A percentile compares a stretch with the other conserved stretches of the same genome.
phyloP scores from a whole-genome alignment of 108 stramenopile species.

The Skeletonema marinoi region DNA sequence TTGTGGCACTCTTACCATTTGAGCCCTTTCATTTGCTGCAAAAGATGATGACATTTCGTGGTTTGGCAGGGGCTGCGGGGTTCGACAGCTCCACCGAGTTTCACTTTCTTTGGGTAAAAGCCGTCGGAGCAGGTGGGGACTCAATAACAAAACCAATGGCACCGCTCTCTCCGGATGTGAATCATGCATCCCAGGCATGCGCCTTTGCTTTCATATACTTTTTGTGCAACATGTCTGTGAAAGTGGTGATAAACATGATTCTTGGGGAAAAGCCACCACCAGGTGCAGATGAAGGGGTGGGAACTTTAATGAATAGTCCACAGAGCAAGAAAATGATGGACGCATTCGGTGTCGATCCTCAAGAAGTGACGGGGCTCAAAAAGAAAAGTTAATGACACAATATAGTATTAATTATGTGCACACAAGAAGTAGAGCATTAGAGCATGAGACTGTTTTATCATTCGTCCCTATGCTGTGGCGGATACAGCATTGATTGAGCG shows the following conservation, averaged over 20 bases:
- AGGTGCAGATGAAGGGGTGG: constrained; percentile 69
- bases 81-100: constrained; percentile 5
- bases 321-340: constrained; percentile 44
- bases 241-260: constrained; percentile 61
- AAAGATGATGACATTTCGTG: constrained; percentile 52
- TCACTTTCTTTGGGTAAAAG: constrained; percentile 23
- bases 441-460: neutral
- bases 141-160: constrained; percentile 15
- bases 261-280: constrained; percentile 64
- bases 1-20: constrained; percentile 78
- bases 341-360: constrained; percentile 39
- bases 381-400: neutral
- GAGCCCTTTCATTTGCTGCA: constrained; percentile 61
- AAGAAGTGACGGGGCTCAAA: neutral
- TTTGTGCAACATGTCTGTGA: constrained; percentile 62
- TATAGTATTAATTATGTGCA: neutral
- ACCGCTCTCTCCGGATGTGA: constrained; percentile 29
- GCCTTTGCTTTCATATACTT: constrained; percentile 78
- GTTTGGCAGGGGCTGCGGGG: constrained; percentile 44
- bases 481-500: constrained; percentile 23
- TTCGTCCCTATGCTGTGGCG: constrained; percentile 9
- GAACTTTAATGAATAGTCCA: constrained; percentile 55
- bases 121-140: neutral
- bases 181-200: constrained; percentile 57
- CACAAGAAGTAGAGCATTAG: neutral